Conservation (phyloP, 495 filamentous ascomycete genomes). For the Sphaerosporella brunnea region DNA sequence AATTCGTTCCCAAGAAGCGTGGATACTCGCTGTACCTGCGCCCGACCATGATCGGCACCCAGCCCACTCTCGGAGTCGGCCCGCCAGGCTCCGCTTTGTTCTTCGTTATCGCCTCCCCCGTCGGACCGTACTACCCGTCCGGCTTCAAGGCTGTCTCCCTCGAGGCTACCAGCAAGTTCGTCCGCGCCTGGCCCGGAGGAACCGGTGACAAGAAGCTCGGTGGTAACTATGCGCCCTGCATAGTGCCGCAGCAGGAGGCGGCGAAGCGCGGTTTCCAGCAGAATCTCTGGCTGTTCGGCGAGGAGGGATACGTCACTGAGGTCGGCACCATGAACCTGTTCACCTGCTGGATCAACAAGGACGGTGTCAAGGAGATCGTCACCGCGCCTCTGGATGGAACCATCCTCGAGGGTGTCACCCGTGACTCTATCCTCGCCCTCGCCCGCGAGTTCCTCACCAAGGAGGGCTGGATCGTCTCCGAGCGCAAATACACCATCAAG, state of each 20-base stretch:
- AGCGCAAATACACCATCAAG: conserved; percentile 77
- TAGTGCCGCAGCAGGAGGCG: conserved; percentile 79
- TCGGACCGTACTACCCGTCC: conserved; percentile 93
- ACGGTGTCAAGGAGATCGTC: conserved; percentile 72
- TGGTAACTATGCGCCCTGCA: conserved; percentile 94
- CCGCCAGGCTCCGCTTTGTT: conserved; percentile 79
- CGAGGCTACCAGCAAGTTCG: conserved; percentile 83
- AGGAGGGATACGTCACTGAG: conserved; percentile 87
- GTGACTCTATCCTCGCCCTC: conserved; percentile 69
- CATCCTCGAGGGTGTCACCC: conserved; percentile 86
- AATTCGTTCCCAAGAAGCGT: conserved; percentile 67
- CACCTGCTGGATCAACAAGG: conserved; percentile 56
- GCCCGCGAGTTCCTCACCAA: conserved; percentile 63
- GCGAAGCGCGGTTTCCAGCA: conserved; percentile 85
- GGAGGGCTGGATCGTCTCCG: conserved; percentile 74
- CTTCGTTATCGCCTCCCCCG: conserved; percentile 87
- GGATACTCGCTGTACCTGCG: conserved; percentile 91
- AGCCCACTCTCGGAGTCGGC: conserved; percentile 77
- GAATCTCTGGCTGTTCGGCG: conserved; percentile 91
- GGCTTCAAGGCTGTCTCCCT: conserved; percentile 93
- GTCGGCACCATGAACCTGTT: conserved; percentile 99
- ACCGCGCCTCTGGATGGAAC: conserved; percentile 91
- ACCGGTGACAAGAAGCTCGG: conserved; percentile 95
- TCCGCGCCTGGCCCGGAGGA: conserved; percentile 93
- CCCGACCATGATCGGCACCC: conserved; percentile 93